Evolutionary conservation across 441 rosid genomes (phyloP).

Genomic region (Francoa sonchifolia): DNA sequence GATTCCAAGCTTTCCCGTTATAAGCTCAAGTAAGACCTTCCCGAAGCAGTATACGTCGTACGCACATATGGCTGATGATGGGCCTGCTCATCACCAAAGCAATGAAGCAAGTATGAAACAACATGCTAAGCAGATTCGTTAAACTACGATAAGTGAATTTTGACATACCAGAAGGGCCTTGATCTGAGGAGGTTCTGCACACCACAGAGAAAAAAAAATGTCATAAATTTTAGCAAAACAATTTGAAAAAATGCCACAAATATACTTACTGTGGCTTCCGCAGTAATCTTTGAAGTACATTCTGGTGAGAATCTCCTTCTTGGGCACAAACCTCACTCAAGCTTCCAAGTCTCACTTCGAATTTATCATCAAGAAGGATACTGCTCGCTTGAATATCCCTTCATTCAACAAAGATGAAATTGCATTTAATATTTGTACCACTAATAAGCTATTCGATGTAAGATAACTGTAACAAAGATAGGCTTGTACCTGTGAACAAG

Average conservation of each 20-base stretch:
- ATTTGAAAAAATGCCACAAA: slow-evolving; percentile 9
- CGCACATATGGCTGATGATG: slow-evolving; percentile 46
- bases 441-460: too few species aligned
- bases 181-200: slow-evolving; percentile 71
- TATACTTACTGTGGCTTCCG: slow-evolving; percentile 75
- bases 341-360: slow-evolving; percentile 92
- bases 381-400: slow-evolving; percentile 99
- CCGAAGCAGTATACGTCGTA: slow-evolving; percentile 94
- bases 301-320: slow-evolving; percentile 72
- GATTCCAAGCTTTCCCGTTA: slow-evolving; percentile 84
- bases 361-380: slow-evolving; percentile 95
- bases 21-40: slow-evolving; percentile 88
- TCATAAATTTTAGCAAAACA: background rate
- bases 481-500: slow-evolving; percentile 73
- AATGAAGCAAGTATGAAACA: slow-evolving; percentile 11
- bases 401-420: slow-evolving; percentile 15
- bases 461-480: slow-evolving; percentile 1
- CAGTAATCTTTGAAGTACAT: slow-evolving; percentile 62
- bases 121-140: background rate
- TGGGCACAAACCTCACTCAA: slow-evolving; percentile 58
- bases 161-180: slow-evolving; percentile 53
- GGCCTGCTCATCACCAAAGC: slow-evolving; percentile 28
- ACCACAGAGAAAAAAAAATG: slow-evolving; percentile 11
- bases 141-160: too few species aligned
- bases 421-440: slow-evolving; percentile 12